Evolutionary conservation across 176 grass and related monocot genomes (phyloP).

Genomic region (Carex kokanica): DNA sequence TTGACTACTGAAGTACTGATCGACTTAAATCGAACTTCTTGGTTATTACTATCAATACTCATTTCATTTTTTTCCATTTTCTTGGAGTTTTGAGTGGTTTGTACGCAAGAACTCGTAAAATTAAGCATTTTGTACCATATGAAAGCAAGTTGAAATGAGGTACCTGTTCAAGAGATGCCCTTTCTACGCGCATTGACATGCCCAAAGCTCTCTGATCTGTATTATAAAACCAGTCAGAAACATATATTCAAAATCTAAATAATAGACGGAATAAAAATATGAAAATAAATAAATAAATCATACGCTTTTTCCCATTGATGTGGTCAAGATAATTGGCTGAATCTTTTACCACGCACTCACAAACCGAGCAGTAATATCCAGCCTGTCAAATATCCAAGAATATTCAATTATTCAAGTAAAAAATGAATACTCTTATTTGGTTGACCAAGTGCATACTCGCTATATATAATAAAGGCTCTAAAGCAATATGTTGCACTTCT

Average conservation of each 20-base stretch:
- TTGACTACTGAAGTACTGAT: background rate
- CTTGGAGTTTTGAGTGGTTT: background rate
- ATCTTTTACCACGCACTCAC: constrained; percentile 98
- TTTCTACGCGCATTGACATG: constrained; percentile 99
- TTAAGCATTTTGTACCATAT: background rate
- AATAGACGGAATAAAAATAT: background rate
- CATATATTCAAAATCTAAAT: background rate
- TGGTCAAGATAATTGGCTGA: constrained; percentile 98
- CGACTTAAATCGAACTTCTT: background rate
- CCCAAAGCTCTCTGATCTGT: constrained; percentile 98
- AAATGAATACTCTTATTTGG: background rate
- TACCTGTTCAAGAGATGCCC: constrained; percentile 94
- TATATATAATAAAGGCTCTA: background rate
- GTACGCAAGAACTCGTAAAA: background rate
- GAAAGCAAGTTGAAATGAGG: constrained; percentile 14
- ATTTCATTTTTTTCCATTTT: background rate
- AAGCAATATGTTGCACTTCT: background rate
- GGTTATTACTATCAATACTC: background rate
- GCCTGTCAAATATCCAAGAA: constrained; percentile 45
- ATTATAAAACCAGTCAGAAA: constrained; percentile 33
- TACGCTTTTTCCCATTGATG: constrained; percentile 99
- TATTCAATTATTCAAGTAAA: background rate
- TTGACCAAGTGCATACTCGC: background rate
- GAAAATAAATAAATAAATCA: constrained; percentile 23
- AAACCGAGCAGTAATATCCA: constrained; percentile 94